These are phyloP conservation scores for Dactylellina haptotyla DNA, from an alignment of 2,329 filamentous ascomycete genomes.

Conservation along the genomic window DNA sequence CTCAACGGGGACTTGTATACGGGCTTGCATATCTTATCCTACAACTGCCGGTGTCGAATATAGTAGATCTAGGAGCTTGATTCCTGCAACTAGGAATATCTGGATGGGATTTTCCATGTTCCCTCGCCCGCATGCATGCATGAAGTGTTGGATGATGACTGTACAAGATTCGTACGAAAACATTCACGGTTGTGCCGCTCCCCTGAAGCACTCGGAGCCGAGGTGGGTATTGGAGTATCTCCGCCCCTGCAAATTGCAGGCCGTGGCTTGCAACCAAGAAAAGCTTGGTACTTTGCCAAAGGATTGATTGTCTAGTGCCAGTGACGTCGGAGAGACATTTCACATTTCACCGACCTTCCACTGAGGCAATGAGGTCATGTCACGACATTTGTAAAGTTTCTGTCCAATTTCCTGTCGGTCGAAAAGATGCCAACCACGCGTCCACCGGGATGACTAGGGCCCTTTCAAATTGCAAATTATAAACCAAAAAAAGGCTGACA, in stretches of 20 bases:
- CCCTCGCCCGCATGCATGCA: not conserved
- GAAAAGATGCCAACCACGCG: not conserved
- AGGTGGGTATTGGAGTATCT: conserved; percentile 40
- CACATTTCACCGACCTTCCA: conserved; percentile 21
- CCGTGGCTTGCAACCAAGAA: conserved; percentile 24
- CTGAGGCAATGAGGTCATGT: conserved; percentile 36
- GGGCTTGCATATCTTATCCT: not conserved
- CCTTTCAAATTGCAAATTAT: not conserved
- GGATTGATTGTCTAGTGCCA: not conserved
- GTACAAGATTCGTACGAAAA: conserved; percentile 38
- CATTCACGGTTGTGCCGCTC: conserved; percentile 14
- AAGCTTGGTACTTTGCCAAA: conserved; percentile 37
- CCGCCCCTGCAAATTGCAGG: conserved; percentile 29
- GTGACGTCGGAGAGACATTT: conserved; percentile 22
- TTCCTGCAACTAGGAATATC: not conserved
- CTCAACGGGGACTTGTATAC: not conserved
- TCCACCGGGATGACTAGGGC: not conserved
- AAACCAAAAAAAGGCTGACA: not conserved
- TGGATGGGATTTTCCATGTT: too few species aligned
- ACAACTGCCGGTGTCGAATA: conserved; percentile 13
- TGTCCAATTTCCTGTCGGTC: conserved; percentile 14
- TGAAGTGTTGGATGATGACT: not conserved
- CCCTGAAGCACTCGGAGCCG: conserved; percentile 19
- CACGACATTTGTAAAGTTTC: conserved; percentile 14
- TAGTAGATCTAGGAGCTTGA: too few species aligned